Evolutionary conservation across 441 rosid genomes (phyloP), one percentile per base, ranked within the genome.

Genomic region (Manihot esculenta): DNA sequence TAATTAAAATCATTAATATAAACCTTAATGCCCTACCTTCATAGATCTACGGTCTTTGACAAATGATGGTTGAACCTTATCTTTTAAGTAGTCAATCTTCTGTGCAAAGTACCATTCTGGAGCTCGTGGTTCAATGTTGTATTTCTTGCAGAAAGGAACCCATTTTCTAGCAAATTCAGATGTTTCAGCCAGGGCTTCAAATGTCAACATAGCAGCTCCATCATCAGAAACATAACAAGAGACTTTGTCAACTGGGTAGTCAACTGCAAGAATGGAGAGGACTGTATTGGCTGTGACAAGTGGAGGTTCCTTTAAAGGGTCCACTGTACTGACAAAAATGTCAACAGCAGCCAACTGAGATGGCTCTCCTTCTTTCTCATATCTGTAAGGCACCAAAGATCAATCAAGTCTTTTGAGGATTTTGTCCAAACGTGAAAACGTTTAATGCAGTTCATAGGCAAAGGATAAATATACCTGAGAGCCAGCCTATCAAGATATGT

Each of bases 401-500:
- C 26, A 33, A 10, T 63, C 18, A 38, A 30, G 50, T 9, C n/a
- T 12, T 70, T 7, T 23, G 13, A 20, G 44, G 60, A 53, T 33
- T 48, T 33, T 23, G 14, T 33, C 15, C 44, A 48, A 54, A 27
- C 21, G 14, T 10, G 35, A 56, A 8, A 55, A 15, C 13, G 24
- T 1, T 49, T 47, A 18, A 23, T 7, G n/a, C 18, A 26, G 26
- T 33, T 48, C 33, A 42, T 41, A 71, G 50, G 50, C 21, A 14
- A 38, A 59, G n/a, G 20, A n/a, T 12, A 58, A 51, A 57, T 17
- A 26, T 78, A 82, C 85, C 85, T 75, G 35, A 77, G 70, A 50
- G 85, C 51, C 38, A 82, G 80, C 51, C 83, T 76, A 66, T 80
- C 85, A 0, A 82, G 83, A 74, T 82, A 80, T 18, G 85, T 82